These are phyloP conservation scores for Aspergillus glaucus DNA, from an alignment of 2,329 filamentous ascomycete species.

Conservation along the genomic window DNA sequence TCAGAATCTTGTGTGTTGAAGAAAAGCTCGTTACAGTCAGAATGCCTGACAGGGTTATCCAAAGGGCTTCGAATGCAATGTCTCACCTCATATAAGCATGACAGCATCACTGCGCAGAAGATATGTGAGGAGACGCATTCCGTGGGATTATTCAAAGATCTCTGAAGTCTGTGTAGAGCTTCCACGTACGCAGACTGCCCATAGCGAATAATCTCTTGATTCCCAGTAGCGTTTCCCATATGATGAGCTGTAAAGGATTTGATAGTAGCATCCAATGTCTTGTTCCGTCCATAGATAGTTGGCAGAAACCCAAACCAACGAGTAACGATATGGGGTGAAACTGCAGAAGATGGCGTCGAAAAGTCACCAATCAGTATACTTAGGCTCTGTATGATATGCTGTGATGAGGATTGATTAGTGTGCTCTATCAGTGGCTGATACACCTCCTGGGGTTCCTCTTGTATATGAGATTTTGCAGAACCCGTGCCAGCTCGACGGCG, in stretches of 20 bases:
- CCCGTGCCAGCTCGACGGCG: background rate
- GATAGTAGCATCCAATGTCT: constrained; percentile 19
- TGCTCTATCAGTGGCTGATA: no score
- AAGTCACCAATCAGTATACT: constrained; percentile 17
- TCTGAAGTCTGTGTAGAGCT: constrained; percentile 17
- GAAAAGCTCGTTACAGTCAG: constrained; percentile 17
- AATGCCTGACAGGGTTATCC: background rate
- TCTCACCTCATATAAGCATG: constrained; percentile 25
- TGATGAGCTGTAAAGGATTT: constrained; percentile 22
- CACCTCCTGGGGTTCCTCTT: no score
- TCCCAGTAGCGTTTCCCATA: constrained; percentile 13
- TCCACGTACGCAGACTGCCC: constrained; percentile 19
- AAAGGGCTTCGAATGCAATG: background rate
- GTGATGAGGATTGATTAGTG: background rate
- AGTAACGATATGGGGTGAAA: constrained; percentile 12
- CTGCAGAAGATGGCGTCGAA: constrained; percentile 11
- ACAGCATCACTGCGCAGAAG: constrained; percentile 24
- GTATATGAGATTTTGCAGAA: no score
- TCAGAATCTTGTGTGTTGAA: constrained; percentile 17
- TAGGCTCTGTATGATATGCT: constrained; percentile 19
- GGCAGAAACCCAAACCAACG: constrained; percentile 21
- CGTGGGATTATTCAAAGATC: constrained; percentile 9
- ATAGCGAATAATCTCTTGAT: constrained; percentile 18
- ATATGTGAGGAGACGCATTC: constrained; percentile 21
- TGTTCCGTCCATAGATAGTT: constrained; percentile 18